phyloP scores from a whole-genome alignment of 306 rosid genomes.

The Quercus bicolor region DNA sequence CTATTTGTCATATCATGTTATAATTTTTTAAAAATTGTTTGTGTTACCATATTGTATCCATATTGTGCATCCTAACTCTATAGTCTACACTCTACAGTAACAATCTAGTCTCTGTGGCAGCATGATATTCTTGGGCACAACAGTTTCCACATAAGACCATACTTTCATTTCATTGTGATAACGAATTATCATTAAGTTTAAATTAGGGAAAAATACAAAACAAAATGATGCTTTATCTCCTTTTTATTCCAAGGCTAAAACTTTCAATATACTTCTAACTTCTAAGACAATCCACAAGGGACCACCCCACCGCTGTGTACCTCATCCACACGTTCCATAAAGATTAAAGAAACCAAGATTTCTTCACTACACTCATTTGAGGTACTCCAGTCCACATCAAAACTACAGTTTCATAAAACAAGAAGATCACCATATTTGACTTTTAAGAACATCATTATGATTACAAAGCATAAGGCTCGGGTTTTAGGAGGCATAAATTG shows the following conservation, averaged over 20 bases:
- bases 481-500: conserved; percentile 52
- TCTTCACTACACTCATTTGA: conserved; percentile 40
- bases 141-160: background rate
- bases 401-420: conserved; percentile 31
- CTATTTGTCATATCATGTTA: no score
- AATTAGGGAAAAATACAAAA: background rate
- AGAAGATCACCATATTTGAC: conserved; percentile 42
- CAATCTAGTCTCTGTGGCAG: background rate
- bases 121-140: background rate
- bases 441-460: conserved; percentile 56
- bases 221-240: conserved; percentile 4
- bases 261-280: conserved; percentile 20
- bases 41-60: no score
- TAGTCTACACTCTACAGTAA: background rate
- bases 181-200: background rate
- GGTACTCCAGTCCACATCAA: conserved; percentile 48
- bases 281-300: conserved; percentile 29
- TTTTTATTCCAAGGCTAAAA: conserved; percentile 20
- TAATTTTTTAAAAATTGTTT: no score
- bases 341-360: conserved; percentile 16
- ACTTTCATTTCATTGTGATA: background rate
- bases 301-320: conserved; percentile 15
- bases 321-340: conserved; percentile 32
- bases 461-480: conserved; percentile 46
- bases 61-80: no score